phyloP scores from a whole-genome alignment of 345 rosid genomes.

The Eucalyptus sp. region DNA sequence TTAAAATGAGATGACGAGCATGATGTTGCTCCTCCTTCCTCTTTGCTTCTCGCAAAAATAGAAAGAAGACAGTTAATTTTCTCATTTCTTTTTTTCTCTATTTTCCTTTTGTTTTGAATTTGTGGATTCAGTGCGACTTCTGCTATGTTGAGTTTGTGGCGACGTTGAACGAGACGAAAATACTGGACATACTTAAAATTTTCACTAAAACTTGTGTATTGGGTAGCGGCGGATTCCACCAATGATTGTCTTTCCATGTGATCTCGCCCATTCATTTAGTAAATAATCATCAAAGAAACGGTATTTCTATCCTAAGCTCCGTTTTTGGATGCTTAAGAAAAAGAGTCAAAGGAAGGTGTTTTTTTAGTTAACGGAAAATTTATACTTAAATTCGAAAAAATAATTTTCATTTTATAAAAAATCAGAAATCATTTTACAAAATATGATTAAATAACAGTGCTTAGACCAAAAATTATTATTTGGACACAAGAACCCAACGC shows the following conservation, averaged over 20 bases:
- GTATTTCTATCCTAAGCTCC: background rate
- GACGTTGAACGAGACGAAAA: background rate
- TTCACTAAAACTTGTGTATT: background rate
- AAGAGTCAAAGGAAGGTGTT: background rate
- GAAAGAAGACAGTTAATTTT: background rate
- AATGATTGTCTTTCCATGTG: background rate
- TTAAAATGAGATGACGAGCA: background rate
- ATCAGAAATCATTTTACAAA: too few species aligned
- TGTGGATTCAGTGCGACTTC: background rate
- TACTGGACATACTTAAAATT: background rate
- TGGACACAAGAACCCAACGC: background rate
- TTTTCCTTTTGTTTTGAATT: too few species aligned
- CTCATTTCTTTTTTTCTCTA: accelerated
- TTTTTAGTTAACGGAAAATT: too few species aligned
- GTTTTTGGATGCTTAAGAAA: background rate
- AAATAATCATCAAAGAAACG: background rate
- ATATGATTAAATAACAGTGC: accelerated
- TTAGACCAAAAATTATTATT: background rate
- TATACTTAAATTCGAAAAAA: too few species aligned
- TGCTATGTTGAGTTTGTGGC: background rate
- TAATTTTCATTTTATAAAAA: too few species aligned
- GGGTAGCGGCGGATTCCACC: background rate
- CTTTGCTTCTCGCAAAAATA: background rate
- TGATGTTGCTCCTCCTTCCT: background rate
- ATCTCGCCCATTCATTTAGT: background rate